A percentile compares a stretch with the other conserved stretches of the same genome.
phyloP scores from a whole-genome alignment of 768 basidiomycete genomes.

The Pleurotus tuoliensis region DNA sequence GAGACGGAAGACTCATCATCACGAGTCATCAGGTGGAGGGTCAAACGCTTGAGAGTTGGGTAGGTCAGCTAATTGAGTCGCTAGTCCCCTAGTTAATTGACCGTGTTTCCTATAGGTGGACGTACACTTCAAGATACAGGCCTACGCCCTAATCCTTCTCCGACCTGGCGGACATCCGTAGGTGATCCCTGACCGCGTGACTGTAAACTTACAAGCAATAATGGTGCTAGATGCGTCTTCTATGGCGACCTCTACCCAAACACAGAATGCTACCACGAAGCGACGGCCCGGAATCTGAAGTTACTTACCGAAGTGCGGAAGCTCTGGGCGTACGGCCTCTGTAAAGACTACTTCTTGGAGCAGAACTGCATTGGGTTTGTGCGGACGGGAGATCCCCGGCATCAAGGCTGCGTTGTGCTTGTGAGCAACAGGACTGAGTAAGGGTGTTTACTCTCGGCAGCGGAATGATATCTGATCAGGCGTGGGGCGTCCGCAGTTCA shows the following conservation, averaged over 20 bases:
- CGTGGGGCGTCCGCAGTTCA: conserved; percentile 18
- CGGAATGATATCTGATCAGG: conserved; percentile 4
- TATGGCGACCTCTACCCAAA: conserved; percentile 82
- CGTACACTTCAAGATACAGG: conserved; percentile 71
- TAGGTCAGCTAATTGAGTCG: conserved; percentile 24
- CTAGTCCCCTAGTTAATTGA: too few species aligned
- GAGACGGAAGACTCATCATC: too few species aligned
- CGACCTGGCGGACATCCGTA: conserved; percentile 72
- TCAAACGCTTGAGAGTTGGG: conserved; percentile 82
- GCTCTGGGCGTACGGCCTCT: conserved; percentile 62
- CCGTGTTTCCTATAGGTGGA: conserved; percentile 45
- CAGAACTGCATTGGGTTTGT: conserved; percentile 76
- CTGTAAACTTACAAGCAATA: neutral
- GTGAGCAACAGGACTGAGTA: conserved; percentile 57
- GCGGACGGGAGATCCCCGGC: conserved; percentile 52
- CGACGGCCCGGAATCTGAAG: conserved; percentile 45
- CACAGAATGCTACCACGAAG: conserved; percentile 57
- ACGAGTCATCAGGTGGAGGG: conserved; percentile 43
- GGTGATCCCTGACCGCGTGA: conserved; percentile 22
- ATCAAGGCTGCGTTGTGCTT: conserved; percentile 66
- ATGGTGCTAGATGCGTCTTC: conserved; percentile 66
- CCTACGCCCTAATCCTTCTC: conserved; percentile 77
- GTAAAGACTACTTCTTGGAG: conserved; percentile 54
- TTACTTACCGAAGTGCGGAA: conserved; percentile 59
- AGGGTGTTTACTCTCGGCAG: conserved; percentile 11